phyloP scores from a whole-genome alignment of 164 flowering plant species.

The Chimonanthus praecox region DNA sequence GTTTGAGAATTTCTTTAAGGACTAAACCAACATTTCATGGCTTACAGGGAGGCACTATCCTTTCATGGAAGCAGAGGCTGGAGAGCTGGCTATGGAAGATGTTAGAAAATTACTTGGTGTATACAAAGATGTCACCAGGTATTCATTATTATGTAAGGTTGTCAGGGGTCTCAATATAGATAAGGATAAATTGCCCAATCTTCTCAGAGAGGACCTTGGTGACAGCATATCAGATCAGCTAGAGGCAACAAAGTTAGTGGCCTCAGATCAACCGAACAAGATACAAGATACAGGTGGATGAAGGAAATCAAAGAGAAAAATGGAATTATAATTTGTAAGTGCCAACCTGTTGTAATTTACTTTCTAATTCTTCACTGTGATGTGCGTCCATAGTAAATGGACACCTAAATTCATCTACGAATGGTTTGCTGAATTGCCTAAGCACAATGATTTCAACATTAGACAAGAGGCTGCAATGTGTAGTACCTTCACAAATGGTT shows the following conservation, averaged over 20 bases:
- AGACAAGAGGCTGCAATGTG: not conserved
- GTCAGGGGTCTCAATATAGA: slow-evolving; percentile 12
- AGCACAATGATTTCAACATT: not conserved
- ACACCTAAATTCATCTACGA: not conserved
- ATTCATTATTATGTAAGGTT: slow-evolving; percentile 23
- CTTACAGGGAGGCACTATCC: slow-evolving; percentile 21
- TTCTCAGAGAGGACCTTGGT: slow-evolving; percentile 6
- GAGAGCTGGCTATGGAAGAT: slow-evolving; percentile 36
- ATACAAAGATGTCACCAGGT: slow-evolving; percentile 48
- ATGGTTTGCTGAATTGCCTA: not conserved
- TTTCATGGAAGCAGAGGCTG: slow-evolving; percentile 38
- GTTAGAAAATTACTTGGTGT: slow-evolving; percentile 30
- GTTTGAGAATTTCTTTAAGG: no score
- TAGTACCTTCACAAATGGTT: not conserved
- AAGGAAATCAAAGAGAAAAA: not conserved
- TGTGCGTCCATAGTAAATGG: not conserved
- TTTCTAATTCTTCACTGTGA: not conserved
- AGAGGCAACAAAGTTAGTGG: not conserved
- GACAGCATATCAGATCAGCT: not conserved
- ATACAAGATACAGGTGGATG: not conserved
- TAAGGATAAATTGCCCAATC: slow-evolving; percentile 3
- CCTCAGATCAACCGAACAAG: not conserved
- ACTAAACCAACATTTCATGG: not conserved
- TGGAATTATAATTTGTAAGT: slow-evolving; percentile 1
- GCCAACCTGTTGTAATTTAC: not conserved